These are phyloP conservation scores for Lophiostoma macrostomum DNA, from an alignment of 495 filamentous ascomycete genomes.

Conservation along the genomic window DNA sequence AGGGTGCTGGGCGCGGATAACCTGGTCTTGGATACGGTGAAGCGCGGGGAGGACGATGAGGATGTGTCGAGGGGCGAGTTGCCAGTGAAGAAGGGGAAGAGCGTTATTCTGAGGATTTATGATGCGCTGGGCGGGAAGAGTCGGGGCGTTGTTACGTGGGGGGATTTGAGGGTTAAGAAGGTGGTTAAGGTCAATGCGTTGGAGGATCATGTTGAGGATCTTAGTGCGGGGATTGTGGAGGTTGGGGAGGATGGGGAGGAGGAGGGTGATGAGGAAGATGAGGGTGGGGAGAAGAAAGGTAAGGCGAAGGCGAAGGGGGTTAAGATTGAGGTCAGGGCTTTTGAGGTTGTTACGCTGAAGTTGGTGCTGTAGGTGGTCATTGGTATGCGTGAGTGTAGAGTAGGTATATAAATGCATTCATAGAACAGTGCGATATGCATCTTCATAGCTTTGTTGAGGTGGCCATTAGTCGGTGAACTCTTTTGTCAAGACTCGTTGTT, in stretches of 20 bases:
- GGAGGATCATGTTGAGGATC: conserved; percentile 66
- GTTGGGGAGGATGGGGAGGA: conserved; percentile 46
- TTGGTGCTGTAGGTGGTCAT: conserved; percentile 60
- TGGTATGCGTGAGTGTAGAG: too few species aligned
- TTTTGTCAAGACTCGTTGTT: too few species aligned
- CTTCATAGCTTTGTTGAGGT: too few species aligned
- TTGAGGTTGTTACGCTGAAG: conserved; percentile 86
- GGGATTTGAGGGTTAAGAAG: conserved; percentile 64
- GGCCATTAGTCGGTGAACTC: too few species aligned
- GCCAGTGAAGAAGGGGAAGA: conserved; percentile 64
- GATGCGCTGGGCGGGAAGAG: conserved; percentile 85
- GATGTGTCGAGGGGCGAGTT: conserved; percentile 75
- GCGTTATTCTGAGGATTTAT: conserved; percentile 79
- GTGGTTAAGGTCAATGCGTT: conserved; percentile 78
- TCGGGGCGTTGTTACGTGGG: conserved; percentile 60
- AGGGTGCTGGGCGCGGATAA: conserved; percentile 43
- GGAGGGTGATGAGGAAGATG: conserved; percentile 42
- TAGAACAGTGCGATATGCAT: too few species aligned
- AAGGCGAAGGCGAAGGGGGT: conserved; percentile 49
- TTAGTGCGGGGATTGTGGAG: conserved; percentile 46
- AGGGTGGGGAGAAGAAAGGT: conserved; percentile 47
- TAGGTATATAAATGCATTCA: too few species aligned
- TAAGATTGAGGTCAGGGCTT: conserved; percentile 69
- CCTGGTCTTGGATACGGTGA: conserved; percentile 77
- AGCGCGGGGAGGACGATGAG: conserved; percentile 93